Conservation (phyloP, 768 basidiomycete genomes). For the Asterophora lycoperdoides region DNA sequence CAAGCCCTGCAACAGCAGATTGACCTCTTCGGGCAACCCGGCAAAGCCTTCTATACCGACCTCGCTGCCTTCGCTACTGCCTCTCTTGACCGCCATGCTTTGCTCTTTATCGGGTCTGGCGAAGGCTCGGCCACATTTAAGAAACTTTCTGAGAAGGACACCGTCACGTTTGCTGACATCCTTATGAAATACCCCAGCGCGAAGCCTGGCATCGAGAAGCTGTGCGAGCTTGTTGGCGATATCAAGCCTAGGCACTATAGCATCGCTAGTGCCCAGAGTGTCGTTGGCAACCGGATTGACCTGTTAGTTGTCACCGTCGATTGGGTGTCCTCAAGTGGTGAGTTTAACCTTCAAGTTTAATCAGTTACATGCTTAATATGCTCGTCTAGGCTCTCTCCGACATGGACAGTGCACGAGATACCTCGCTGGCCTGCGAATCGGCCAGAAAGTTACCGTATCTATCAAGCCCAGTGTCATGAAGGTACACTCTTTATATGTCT, state of each 20-base stretch:
- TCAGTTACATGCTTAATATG: constrained; percentile 2
- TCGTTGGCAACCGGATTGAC: constrained; percentile 92
- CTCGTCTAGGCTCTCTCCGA: constrained; percentile 55
- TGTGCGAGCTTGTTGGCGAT: constrained; percentile 88
- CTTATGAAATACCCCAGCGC: constrained; percentile 74
- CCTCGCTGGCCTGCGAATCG: constrained; percentile 75
- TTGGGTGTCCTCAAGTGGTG: constrained; percentile 84
- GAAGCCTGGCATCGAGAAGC: constrained; percentile 73
- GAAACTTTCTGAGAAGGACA: constrained; percentile 92
- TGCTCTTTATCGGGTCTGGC: constrained; percentile 89
- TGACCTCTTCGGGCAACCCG: constrained; percentile 93
- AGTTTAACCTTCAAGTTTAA: constrained; percentile 19
- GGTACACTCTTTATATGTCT: constrained; percentile 36
- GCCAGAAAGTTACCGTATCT: constrained; percentile 94
- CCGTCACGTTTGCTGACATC: constrained; percentile 89
- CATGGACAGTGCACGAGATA: constrained; percentile 98
- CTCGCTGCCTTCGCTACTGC: constrained; percentile 72
- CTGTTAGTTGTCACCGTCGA: constrained; percentile 95
- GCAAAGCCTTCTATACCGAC: constrained; percentile 92
- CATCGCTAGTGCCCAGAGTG: constrained; percentile 93
- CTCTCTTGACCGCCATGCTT: constrained; percentile 67
- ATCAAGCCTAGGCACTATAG: constrained; percentile 98
- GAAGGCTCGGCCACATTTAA: constrained; percentile 93
- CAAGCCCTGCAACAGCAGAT: constrained; percentile 96
- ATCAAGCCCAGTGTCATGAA: constrained; percentile 99